These are phyloP conservation scores for Phylloporus sp. DNA, from an alignment of 768 basidiomycete species.

Conservation along the genomic window DNA sequence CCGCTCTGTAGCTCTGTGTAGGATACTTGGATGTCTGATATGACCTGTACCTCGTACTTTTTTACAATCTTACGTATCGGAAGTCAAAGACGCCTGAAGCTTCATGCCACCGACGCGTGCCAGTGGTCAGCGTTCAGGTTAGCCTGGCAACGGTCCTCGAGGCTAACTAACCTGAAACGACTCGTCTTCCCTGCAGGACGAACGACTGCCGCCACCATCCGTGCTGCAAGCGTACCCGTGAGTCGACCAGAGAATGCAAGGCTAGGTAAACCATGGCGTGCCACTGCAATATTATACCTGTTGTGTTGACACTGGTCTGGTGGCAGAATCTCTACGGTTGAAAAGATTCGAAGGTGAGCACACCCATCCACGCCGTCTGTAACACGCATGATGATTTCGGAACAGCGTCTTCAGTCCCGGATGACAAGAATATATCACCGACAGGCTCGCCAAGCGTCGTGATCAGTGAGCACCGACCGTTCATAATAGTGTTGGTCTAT, in stretches of 20 bases:
- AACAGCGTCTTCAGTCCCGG: conserved; percentile 9
- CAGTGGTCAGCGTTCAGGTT: conserved; percentile 16
- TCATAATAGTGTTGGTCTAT: neutral
- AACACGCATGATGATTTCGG: neutral
- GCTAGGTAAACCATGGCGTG: conserved; percentile 11
- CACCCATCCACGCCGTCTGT: neutral
- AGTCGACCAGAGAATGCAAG: conserved; percentile 7
- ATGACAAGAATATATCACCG: conserved; percentile 4
- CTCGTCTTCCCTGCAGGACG: conserved; percentile 10
- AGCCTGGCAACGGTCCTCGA: conserved; percentile 4
- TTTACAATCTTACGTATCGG: conserved; percentile 3
- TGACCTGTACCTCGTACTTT: neutral
- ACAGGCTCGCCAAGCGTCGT: conserved; percentile 5
- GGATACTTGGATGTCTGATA: conserved; percentile 4
- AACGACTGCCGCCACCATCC: neutral
- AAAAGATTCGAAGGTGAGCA: conserved; percentile 18
- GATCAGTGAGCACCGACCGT: conserved; percentile 10
- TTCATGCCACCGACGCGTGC: conserved; percentile 10
- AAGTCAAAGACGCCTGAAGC: neutral
- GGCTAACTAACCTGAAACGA: conserved; percentile 4
- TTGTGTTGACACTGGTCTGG: conserved; percentile 9
- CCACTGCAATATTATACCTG: neutral
- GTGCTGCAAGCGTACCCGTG: conserved; percentile 17
- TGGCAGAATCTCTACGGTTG: conserved; percentile 12
- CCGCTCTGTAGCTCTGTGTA: conserved; percentile 38